Evolutionary conservation across 140 eudicot genomes (phyloP), one percentile per base, ranked within the genome.

Genomic region (Ambrosia hybrid): DNA sequence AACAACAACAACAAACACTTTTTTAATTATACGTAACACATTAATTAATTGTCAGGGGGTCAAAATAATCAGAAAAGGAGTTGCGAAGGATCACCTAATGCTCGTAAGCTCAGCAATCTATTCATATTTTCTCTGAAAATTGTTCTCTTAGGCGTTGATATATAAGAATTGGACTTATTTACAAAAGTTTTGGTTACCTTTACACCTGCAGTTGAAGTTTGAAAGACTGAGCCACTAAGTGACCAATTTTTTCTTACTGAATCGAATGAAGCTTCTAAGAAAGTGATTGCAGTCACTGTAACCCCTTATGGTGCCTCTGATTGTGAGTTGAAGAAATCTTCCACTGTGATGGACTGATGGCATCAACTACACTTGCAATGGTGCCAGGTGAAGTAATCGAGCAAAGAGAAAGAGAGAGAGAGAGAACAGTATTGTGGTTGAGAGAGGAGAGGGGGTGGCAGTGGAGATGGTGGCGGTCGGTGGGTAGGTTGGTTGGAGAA

Each of bases 1-100:
- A 21, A 21, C 26, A 21, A 21, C 26, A 21, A 21, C 26, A 21
- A 21, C 26, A 21, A 21, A 21, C 26, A 21, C 26, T 21, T 21
- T 21, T 21, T 21, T 21, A 21, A 21, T 21, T 21, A 21, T 21
- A 21, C 26, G 26, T 21, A 21, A 21, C 26, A 21, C 26, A 21
- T 21, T 21, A 21, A 21, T 21, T 21, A 21, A 21, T 21, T 21
- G 26, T 21, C 26, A 37, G 89, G 82, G 74, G 83, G 61, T 83
- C 80, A 72, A 72, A 81, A 49, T 65, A 75, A 76, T 17, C 80
- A 87, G 83, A 93, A 89, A 79, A 89, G 96, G 80, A 88, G 88
- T 51, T 83, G 93, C 3, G 85, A 85, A 73, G 92, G 71, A 65
- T 79, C 91, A 56, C 88, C 95, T 33, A 79, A 66, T 70, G 55